Evolutionary conservation across 257 asterid genomes (phyloP).

Genomic region (Jaltomata sinuosa): DNA sequence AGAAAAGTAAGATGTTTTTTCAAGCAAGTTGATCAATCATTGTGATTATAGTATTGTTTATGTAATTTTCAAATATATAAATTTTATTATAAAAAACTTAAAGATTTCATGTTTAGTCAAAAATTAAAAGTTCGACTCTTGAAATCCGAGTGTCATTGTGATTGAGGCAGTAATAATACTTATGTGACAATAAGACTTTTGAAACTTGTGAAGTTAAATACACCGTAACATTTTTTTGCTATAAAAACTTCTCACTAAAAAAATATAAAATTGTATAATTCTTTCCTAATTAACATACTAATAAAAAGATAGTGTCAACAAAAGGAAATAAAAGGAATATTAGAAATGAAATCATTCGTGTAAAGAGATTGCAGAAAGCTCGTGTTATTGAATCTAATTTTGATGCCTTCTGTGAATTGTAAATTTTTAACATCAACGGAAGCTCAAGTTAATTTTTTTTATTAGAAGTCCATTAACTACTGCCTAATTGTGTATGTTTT

Average conservation of each 20-base stretch:
- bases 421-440: not conserved
- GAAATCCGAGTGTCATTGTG: not conserved
- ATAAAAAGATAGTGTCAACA: not conserved
- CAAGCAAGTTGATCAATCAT: slow-evolving; percentile 52
- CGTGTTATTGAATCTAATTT: not conserved
- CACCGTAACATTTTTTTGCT: not conserved
- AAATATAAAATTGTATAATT: not conserved
- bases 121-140: not conserved
- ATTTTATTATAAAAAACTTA: not conserved
- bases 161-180: not conserved
- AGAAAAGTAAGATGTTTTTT: slow-evolving; percentile 7
- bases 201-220: not conserved
- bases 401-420: not conserved
- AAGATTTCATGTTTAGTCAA: not conserved
- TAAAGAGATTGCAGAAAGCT: not conserved
- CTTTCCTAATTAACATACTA: not conserved
- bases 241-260: not conserved
- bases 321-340: not conserved
- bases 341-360: not conserved
- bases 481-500: not conserved
- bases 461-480: not conserved
- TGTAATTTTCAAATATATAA: not conserved
- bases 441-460: too few relatives aligned
- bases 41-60: not conserved
- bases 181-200: not conserved